Conservation (phyloP, 2,329 filamentous ascomycete genomes). For the Alternaria atra region DNA sequence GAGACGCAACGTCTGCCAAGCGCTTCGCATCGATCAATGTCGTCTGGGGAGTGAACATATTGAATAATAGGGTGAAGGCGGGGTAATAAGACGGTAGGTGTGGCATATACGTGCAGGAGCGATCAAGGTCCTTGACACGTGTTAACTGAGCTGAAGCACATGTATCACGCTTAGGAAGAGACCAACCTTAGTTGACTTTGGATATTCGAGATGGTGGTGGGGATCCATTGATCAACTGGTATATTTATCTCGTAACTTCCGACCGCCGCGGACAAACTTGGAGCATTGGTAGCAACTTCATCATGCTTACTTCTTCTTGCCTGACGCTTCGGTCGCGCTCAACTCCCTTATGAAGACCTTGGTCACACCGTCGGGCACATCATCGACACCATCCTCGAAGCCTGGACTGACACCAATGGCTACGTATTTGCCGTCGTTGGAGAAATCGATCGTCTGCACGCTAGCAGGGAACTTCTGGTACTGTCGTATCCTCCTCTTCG, state of each 20-base stretch:
- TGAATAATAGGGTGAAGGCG: neutral
- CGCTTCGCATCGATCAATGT: neutral
- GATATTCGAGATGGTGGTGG: neutral
- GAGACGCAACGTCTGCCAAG: neutral
- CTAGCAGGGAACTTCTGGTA: slow-evolving; percentile 85
- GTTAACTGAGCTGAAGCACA: slow-evolving; percentile 4
- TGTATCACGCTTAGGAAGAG: neutral
- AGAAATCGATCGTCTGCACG: slow-evolving; percentile 81
- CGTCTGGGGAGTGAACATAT: neutral
- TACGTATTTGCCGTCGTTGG: slow-evolving; percentile 76
- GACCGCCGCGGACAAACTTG: neutral
- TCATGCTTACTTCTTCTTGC: slow-evolving; percentile 70
- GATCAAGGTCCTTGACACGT: neutral
- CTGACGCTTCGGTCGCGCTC: slow-evolving; percentile 86
- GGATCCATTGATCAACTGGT: slow-evolving; percentile 3
- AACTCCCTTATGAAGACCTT: slow-evolving; percentile 85
- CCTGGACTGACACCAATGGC: slow-evolving; percentile 85
- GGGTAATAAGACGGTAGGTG: neutral
- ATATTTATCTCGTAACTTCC: slow-evolving; percentile 2
- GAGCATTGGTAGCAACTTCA: neutral
- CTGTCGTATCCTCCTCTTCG: slow-evolving; percentile 87
- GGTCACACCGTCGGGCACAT: slow-evolving; percentile 75
- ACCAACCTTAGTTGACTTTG: slow-evolving; percentile 3
- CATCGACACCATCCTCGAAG: slow-evolving; percentile 87
- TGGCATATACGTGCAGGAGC: neutral